phyloP scores from a whole-genome alignment of 495 filamentous ascomycete species.

The Aspergillus nidulans region DNA sequence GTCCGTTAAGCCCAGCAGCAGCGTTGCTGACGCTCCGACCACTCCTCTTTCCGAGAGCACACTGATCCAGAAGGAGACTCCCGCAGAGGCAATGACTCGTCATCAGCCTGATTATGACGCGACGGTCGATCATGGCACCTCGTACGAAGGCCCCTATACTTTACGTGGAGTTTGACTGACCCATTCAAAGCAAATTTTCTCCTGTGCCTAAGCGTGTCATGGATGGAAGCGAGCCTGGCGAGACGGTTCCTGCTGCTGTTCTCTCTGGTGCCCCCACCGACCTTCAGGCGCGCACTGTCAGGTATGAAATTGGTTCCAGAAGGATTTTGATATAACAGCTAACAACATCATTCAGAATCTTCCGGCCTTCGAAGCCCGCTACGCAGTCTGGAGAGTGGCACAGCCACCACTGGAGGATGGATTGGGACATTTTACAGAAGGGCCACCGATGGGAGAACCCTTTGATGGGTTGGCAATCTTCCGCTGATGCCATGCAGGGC shows the following conservation, averaged over 20 bases:
- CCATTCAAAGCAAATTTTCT: conserved; percentile 65
- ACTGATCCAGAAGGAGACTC: conserved; percentile 51
- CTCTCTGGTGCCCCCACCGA: conserved; percentile 92
- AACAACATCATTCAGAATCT: conserved; percentile 62
- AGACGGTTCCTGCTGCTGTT: conserved; percentile 70
- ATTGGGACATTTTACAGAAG: conserved; percentile 89
- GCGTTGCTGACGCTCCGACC: conserved; percentile 38
- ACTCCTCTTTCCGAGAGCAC: conserved; percentile 33
- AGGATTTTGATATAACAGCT: conserved; percentile 12
- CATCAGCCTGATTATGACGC: conserved; percentile 79
- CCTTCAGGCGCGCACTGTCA: conserved; percentile 86
- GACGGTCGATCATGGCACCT: conserved; percentile 73
- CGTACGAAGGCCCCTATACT: conserved; percentile 49
- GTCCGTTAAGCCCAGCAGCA: conserved; percentile 31
- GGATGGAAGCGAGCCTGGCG: conserved; percentile 82
- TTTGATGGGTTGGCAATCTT: conserved; percentile 97
- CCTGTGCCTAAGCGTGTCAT: conserved; percentile 83
- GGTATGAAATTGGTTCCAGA: conserved; percentile 49
- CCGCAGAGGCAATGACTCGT: conserved; percentile 47
- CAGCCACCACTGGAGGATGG: conserved; percentile 88
- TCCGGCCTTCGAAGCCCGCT: conserved; percentile 80
- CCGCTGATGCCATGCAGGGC: conserved; percentile 87
- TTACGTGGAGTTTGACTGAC: conserved; percentile 19
- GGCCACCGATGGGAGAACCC: conserved; percentile 97
- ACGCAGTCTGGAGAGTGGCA: conserved; percentile 90